Evolutionary conservation across 495 filamentous ascomycete genomes (phyloP).

Genomic region (Thermothielavioides terrestris): DNA sequence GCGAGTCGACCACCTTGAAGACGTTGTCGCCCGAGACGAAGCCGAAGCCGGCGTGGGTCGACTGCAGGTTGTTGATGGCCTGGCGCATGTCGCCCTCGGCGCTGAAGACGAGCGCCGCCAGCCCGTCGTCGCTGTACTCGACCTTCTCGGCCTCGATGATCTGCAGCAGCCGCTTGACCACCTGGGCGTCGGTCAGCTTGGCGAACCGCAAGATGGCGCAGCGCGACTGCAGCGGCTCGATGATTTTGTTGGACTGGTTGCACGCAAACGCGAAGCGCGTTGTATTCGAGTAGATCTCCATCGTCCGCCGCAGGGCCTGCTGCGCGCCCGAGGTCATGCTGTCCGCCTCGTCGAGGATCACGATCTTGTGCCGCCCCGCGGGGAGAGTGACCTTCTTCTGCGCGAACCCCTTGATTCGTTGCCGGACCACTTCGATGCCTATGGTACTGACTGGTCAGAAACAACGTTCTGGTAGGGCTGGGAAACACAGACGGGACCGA

Average conservation of each 20-base stretch:
- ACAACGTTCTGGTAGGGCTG: neutral
- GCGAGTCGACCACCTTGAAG: constrained; percentile 93
- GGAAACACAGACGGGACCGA: neutral
- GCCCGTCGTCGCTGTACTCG: constrained; percentile 83
- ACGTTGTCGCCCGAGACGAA: constrained; percentile 97
- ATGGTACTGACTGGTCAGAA: constrained; percentile 1
- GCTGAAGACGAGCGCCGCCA: constrained; percentile 91
- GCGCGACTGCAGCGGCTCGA: constrained; percentile 92
- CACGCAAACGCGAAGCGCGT: constrained; percentile 98
- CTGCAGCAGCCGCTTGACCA: constrained; percentile 82
- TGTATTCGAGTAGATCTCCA: constrained; percentile 98
- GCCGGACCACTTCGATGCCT: constrained; percentile 97
- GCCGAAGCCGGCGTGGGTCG: constrained; percentile 88
- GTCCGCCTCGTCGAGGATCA: constrained; percentile 97
- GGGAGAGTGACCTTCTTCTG: constrained; percentile 99
- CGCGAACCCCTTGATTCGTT: constrained; percentile 96
- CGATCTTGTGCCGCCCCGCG: constrained; percentile 81
- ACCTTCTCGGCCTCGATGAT: constrained; percentile 85
- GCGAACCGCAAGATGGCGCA: constrained; percentile 96
- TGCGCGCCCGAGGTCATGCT: constrained; percentile 96
- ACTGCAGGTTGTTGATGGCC: constrained; percentile 98
- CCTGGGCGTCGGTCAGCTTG: constrained; percentile 82
- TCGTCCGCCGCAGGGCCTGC: constrained; percentile 89
- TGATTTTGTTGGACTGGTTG: constrained; percentile 99
- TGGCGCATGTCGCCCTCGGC: constrained; percentile 99